Evolutionary conservation across 192 early-diverging fungal species (phyloP), one percentile per base, ranked within the genome.

Genomic region (Allomyces macrogynus): DNA sequence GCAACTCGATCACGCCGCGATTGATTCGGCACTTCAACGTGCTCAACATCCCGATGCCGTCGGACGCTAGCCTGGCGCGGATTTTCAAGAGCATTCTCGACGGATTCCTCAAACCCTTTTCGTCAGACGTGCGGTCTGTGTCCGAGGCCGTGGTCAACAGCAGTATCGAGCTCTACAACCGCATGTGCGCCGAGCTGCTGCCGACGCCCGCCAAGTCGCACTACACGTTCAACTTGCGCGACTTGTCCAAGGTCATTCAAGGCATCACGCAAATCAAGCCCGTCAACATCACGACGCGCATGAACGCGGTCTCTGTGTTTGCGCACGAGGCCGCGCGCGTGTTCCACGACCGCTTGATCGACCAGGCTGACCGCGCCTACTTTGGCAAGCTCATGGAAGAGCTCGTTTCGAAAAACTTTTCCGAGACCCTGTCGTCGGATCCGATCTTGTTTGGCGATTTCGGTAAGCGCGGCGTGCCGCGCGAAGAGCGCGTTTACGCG

Each of bases 371-470:
- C 75, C 83, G 90, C 42, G 71, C 75, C 62, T 98, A 94, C 94
- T 96, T 93, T 0, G 90, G 93, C 68, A 78, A 82, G 5, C 78
- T 77, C 23, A 87, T 99, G 66, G 84, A 97, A 71, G 77, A 76
- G 1, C 82, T 89, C 32, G 97, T 92, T 0, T 67, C 79, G 67
- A 78, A 82, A 70, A 88, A 95, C 66, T 99, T 89, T 12, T 80
- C 92, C 72, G 75, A 76, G 40, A 73, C 76, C 27, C 86, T 89
- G 24, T 77, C 98, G 61, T 71, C 70, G 62, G 80, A 93, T 16
- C 97, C 97, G n/a, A 95, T 97, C 67, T 69, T 98, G 70, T 99
- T 92, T 76, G 95, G 92, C 40, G 93, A 94, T 75, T 99, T 92
- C 90, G 68, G 95, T 10, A 89, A 93, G 16, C 93, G 92, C 74